Percentiles rank a stretch among this genome's conserved stretches.
phyloP scores from a whole-genome alignment of 768 basidiomycete genomes.

The Tricholoma sp. region DNA sequence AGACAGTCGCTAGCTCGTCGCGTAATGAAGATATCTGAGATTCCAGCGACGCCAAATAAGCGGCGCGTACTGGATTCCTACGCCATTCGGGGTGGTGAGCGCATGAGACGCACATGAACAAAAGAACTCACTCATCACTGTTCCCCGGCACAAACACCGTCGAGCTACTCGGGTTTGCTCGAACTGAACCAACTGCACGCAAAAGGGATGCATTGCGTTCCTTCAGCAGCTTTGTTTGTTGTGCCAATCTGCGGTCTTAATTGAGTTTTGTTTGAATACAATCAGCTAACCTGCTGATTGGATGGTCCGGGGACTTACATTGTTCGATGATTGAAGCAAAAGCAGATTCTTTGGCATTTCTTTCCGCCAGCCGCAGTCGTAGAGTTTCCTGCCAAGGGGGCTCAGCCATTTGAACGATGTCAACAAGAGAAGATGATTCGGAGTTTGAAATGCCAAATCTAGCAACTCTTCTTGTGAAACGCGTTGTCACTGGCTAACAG shows the following conservation, averaged over 20 bases:
- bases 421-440: slow-evolving; percentile 19
- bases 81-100: slow-evolving; percentile 10
- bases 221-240: slow-evolving; percentile 87
- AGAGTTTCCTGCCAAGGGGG: slow-evolving; percentile 82
- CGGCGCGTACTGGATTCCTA: slow-evolving; percentile 81
- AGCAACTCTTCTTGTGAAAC: slow-evolving; percentile 12
- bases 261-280: slow-evolving; percentile 7
- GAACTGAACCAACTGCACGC: slow-evolving; percentile 74
- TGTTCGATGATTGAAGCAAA: slow-evolving; percentile 88
- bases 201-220: slow-evolving; percentile 88
- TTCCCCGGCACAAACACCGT: slow-evolving; percentile 57
- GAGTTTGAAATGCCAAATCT: slow-evolving; percentile 38
- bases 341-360: slow-evolving; percentile 77
- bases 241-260: slow-evolving; percentile 85
- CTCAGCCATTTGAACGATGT: slow-evolving; percentile 55
- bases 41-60: slow-evolving; percentile 89
- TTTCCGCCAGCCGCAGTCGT: slow-evolving; percentile 71
- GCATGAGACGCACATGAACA: slow-evolving; percentile 2
- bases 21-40: slow-evolving; percentile 89
- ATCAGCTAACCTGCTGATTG: neutral
- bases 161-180: slow-evolving; percentile 54
- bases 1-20: slow-evolving; percentile 89
- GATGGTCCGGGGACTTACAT: slow-evolving; percentile 50
- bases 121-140: slow-evolving; percentile 57
- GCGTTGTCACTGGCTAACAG: slow-evolving; percentile 12